Conservation (phyloP, 441 rosid genomes). For the Adansonia grandidieri region DNA sequence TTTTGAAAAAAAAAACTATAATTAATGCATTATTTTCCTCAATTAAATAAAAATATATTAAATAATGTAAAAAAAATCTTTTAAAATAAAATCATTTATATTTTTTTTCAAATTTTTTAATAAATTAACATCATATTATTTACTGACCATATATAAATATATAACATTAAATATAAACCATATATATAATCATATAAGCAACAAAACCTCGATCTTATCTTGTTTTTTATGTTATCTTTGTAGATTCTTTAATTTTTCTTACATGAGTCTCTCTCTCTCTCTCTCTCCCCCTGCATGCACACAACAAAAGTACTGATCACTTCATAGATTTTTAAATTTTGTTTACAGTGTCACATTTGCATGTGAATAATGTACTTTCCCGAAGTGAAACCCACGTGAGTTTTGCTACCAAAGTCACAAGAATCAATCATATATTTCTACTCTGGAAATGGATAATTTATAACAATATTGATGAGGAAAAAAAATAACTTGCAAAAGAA, state of each 20-base stretch:
- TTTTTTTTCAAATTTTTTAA: no score
- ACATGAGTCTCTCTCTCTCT: background rate
- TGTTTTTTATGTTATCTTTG: background rate
- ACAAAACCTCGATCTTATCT: background rate
- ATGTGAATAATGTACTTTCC: slow-evolving; percentile 79
- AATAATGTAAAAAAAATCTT: no score
- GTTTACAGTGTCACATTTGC: slow-evolving; percentile 48
- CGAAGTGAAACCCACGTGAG: slow-evolving; percentile 65
- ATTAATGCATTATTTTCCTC: no score
- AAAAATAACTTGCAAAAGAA: no score
- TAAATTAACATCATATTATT: no score
- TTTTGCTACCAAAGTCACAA: slow-evolving; percentile 37
- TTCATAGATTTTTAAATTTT: slow-evolving; percentile 45
- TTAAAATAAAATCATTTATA: no score
- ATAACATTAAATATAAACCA: no score
- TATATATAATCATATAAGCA: no score
- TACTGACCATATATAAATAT: no score
- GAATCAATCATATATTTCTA: slow-evolving; percentile 37
- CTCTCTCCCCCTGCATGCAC: slow-evolving; percentile 26
- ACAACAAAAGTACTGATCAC: slow-evolving; percentile 37
- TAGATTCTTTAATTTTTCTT: background rate
- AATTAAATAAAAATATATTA: no score
- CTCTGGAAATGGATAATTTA: background rate
- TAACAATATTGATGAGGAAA: no score
- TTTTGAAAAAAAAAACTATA: no score